Conservation (phyloP, 768 basidiomycete species). For the Hericium rajendrae region DNA sequence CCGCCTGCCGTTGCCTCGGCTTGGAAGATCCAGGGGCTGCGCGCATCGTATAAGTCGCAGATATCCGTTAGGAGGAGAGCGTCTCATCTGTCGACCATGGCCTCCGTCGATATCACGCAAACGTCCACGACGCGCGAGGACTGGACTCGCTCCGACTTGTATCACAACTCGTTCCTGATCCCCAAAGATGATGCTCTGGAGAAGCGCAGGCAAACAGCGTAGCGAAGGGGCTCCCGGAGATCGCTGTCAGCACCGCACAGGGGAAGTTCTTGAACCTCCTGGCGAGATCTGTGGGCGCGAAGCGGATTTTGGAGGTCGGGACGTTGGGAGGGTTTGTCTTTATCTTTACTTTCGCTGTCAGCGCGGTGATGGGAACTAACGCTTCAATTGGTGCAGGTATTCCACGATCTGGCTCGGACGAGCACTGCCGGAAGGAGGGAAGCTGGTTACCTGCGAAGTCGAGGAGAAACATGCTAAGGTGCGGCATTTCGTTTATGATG, state of each 20-base stretch:
- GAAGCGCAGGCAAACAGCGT: constrained; percentile 29
- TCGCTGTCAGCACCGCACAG: constrained; percentile 43
- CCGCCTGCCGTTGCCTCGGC: too few species aligned
- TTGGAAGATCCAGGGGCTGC: too few species aligned
- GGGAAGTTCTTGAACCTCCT: constrained; percentile 50
- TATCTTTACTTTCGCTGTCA: not conserved
- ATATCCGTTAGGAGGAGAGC: too few species aligned
- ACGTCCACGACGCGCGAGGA: constrained; percentile 20
- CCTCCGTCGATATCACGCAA: constrained; percentile 12
- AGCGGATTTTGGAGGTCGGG: constrained; percentile 53
- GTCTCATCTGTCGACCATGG: too few species aligned
- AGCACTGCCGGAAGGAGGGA: constrained; percentile 39
- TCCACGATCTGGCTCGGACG: constrained; percentile 28
- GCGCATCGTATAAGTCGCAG: too few species aligned
- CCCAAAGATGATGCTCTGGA: constrained; percentile 34
- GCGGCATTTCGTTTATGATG: not conserved
- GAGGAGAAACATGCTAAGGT: constrained; percentile 37
- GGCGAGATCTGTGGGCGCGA: constrained; percentile 40
- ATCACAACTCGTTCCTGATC: constrained; percentile 48
- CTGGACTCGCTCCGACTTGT: constrained; percentile 44
- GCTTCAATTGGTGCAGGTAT: constrained; percentile 15
- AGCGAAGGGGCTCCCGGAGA: constrained; percentile 37
- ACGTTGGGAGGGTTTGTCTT: constrained; percentile 53
- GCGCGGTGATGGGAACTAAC: not conserved
- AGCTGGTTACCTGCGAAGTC: constrained; percentile 38